Percentiles rank a stretch among this genome's conserved stretches.
phyloP scores from a whole-genome alignment of 495 filamentous ascomycete genomes.

The Penicillium chermesinum region DNA sequence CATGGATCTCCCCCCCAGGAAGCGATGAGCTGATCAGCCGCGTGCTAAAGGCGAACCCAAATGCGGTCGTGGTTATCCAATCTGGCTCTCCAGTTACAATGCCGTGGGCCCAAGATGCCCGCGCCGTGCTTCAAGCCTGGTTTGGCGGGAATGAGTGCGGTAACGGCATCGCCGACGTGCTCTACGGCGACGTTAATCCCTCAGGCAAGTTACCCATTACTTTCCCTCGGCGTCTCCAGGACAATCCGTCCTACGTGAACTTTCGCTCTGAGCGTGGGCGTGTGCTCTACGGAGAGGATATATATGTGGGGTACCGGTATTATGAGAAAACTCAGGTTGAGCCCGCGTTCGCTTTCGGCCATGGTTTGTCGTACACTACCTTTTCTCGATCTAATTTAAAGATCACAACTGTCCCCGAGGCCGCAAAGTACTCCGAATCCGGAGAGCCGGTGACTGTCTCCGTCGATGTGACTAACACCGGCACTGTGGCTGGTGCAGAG shows the following conservation, averaged over 20 bases:
- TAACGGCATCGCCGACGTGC: conserved; percentile 56
- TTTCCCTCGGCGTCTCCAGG: conserved; percentile 61
- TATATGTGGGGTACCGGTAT: conserved; percentile 80
- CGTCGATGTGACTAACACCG: conserved; percentile 66
- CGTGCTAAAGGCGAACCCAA: conserved; percentile 65
- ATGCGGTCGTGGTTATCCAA: conserved; percentile 74
- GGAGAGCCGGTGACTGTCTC: conserved; percentile 53
- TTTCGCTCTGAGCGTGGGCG: conserved; percentile 73
- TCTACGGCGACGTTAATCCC: conserved; percentile 53
- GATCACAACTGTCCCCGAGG: conserved; percentile 32
- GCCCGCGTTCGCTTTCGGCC: conserved; percentile 74
- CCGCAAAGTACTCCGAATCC: conserved; percentile 21
- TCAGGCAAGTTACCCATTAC: conserved; percentile 53
- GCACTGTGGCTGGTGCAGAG: conserved; percentile 61
- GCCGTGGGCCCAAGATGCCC: conserved; percentile 68
- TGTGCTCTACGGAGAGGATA: conserved; percentile 72
- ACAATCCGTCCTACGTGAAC: conserved; percentile 73
- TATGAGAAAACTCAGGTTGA: conserved; percentile 66
- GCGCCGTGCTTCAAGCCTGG: conserved; percentile 71
- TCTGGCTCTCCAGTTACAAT: conserved; percentile 80
- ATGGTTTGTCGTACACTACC: conserved; percentile 76
- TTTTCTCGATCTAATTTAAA: conserved; percentile 64
- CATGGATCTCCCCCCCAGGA: conserved; percentile 75
- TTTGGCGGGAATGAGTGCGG: conserved; percentile 65
- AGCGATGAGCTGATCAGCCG: conserved; percentile 70